Base-by-base conservation (phyloP, 805 yeast species). In the Ogataea paraovalis region DNA sequence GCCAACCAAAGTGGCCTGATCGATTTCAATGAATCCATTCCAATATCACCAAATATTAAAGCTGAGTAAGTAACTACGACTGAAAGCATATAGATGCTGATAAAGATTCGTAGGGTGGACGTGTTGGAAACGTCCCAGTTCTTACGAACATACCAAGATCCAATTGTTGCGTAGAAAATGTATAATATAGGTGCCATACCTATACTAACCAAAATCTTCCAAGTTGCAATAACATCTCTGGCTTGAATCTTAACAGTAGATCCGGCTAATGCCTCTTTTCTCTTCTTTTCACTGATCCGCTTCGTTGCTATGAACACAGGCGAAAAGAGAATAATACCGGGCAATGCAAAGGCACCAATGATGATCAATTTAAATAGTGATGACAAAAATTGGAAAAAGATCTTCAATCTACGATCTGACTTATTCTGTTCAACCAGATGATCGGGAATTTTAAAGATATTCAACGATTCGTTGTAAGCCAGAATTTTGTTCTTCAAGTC, bases 141-240 rank as follows among this genome's bases (percentile, higher is more conserved):
- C 28, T 50, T 58, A 37, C 58, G 50, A 30, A 66, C 67, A 43
- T 68, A 54, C 50, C 60, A 67, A 23, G 75, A 69, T 19, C 87
- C 84, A 14, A 86, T 53, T 3, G 78, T 63, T 0, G 97, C 89
- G 68, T 94, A 94, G 48, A 86, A 72, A 33, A 82, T 79, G 71
- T 92, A 94, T 25, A 94, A 70, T 38, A 88, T 64, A 2, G 99
- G 99, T 0, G 97, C 95, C 45, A 88, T 69, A 4, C 92, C 95
- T 78, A 94, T 78, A 30, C 91, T 82, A 36, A 92, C 89, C 53
- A 94, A 72, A 41, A 94, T 84, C 67, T 94, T 94, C 99, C 99
- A 94, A 1, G 98, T 91, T 2, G 98, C 98, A 50, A 94, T 79
- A 22, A 94, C 97, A 66, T 94, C 99, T 48, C 82, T 85, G 16